Percentiles rank a stretch among this genome's conserved stretches.
Evolutionary conservation across 352 stramenopile species (phyloP).

Genomic region (Pythium phragmiticola): DNA sequence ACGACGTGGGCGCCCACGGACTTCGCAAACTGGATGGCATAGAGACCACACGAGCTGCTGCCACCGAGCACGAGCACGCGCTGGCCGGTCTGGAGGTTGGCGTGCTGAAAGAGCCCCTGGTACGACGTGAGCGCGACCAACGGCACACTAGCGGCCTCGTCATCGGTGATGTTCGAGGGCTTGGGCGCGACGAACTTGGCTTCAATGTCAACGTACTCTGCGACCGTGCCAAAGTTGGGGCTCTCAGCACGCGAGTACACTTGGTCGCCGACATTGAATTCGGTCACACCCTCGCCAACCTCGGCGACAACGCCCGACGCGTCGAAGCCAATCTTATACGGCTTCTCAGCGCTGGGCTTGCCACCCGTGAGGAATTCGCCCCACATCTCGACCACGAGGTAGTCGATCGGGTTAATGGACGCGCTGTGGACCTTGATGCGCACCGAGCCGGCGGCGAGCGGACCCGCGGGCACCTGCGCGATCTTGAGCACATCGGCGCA

Average conservation of each 20-base stretch:
- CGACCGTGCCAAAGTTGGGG: constrained; percentile 27
- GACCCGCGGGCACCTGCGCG: constrained; percentile 6
- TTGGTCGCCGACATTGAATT: constrained; percentile 19
- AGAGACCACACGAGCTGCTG: constrained; percentile 38
- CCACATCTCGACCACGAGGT: constrained; percentile 15
- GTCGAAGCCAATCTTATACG: constrained; percentile 22
- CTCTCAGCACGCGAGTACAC: constrained; percentile 26
- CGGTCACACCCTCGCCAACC: constrained; percentile 14
- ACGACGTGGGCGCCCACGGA: constrained; percentile 23
- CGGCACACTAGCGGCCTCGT: constrained; percentile 38
- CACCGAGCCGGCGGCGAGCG: constrained; percentile 9
- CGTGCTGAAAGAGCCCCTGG: constrained; percentile 32
- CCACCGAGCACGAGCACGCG: constrained; percentile 38
- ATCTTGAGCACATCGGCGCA: constrained; percentile 18
- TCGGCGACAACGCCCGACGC: constrained; percentile 14
- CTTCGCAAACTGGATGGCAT: constrained; percentile 28
- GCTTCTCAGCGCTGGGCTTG: constrained; percentile 20
- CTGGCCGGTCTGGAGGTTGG: constrained; percentile 18
- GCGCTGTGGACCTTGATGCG: constrained; percentile 24
- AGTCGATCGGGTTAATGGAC: constrained; percentile 23
- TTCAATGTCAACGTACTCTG: constrained; percentile 42
- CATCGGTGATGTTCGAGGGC: constrained; percentile 37
- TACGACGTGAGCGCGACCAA: constrained; percentile 35
- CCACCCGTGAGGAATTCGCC: constrained; percentile 10
- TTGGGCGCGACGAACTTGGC: constrained; percentile 35